A percentile compares a stretch with the other conserved stretches of the same genome.
These are phyloP conservation scores for Eimeria mitis DNA, from an alignment of 169 alveolate species.

Conservation along the genomic window DNA sequence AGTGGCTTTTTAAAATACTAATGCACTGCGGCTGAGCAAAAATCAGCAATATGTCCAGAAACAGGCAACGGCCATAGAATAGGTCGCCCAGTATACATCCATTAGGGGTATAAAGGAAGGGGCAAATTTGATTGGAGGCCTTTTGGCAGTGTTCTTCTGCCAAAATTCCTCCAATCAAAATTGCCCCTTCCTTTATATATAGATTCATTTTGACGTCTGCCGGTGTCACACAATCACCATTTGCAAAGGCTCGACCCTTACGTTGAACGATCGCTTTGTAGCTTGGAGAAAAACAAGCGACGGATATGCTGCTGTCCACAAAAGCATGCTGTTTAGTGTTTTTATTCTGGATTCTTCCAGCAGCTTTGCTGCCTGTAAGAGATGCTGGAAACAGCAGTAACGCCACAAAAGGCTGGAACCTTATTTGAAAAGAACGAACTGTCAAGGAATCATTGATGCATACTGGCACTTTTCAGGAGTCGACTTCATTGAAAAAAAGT, in stretches of 20 bases:
- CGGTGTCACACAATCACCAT: background rate
- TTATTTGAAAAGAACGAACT: background rate
- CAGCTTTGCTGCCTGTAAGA: background rate
- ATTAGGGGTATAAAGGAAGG: constrained; percentile 65
- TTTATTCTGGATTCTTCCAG: background rate
- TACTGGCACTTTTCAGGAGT: background rate
- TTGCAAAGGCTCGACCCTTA: background rate
- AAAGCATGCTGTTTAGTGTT: background rate
- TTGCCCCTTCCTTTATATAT: too few species aligned
- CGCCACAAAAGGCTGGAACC: background rate
- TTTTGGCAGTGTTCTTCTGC: background rate
- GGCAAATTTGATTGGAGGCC: constrained; percentile 90
- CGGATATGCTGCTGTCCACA: too few species aligned
- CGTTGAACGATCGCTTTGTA: background rate
- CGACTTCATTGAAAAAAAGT: background rate
- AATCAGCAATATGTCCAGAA: constrained; percentile 36
- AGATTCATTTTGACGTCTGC: background rate
- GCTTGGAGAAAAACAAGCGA: background rate
- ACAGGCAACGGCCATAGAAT: constrained; percentile 93
- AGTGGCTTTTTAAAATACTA: background rate
- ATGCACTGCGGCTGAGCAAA: constrained; percentile 85
- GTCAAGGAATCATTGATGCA: background rate
- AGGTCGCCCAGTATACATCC: constrained; percentile 85
- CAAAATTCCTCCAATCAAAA: too few species aligned
- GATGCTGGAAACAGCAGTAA: background rate